These are phyloP conservation scores for Perilla frutescens DNA, from an alignment of 257 asterid species.

Conservation along the genomic window DNA sequence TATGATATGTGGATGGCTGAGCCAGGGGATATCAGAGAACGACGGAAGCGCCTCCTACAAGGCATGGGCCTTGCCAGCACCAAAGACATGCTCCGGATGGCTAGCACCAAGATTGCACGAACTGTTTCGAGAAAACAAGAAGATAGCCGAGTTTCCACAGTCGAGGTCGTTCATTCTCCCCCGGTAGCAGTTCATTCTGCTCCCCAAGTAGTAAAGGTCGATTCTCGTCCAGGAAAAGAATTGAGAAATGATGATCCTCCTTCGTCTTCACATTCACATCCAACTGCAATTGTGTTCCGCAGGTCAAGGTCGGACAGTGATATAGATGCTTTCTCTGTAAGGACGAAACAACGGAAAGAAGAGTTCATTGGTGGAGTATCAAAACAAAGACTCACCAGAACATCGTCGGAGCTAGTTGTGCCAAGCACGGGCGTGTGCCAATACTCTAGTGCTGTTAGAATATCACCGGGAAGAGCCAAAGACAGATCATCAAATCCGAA, in stretches of 20 bases:
- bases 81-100: conserved; percentile 58
- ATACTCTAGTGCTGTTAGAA: conserved; percentile 39
- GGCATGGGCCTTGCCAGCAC: conserved; percentile 93
- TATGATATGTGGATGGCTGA: conserved; percentile 92
- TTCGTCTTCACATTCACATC: conserved; percentile 32
- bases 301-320: conserved; percentile 96
- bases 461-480: conserved; percentile 37
- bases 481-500: conserved; percentile 37
- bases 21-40: conserved; percentile 85
- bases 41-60: conserved; percentile 80
- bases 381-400: conserved; percentile 77
- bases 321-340: conserved; percentile 53
- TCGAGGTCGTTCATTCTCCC: background rate
- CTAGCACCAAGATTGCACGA: conserved; percentile 53
- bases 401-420: conserved; percentile 54
- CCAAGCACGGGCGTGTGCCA: conserved; percentile 47
- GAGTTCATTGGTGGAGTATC: conserved; percentile 70
- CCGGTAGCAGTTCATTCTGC: conserved; percentile 15
- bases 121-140: conserved; percentile 45
- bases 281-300: conserved; percentile 47
- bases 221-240: conserved; percentile 38
- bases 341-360: conserved; percentile 71
- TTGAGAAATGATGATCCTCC: conserved; percentile 8
- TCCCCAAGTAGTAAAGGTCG: conserved; percentile 16
- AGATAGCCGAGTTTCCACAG: conserved; percentile 4